Evolutionary conservation across 306 rosid species (phyloP).

Genomic region (Morella rubra): DNA sequence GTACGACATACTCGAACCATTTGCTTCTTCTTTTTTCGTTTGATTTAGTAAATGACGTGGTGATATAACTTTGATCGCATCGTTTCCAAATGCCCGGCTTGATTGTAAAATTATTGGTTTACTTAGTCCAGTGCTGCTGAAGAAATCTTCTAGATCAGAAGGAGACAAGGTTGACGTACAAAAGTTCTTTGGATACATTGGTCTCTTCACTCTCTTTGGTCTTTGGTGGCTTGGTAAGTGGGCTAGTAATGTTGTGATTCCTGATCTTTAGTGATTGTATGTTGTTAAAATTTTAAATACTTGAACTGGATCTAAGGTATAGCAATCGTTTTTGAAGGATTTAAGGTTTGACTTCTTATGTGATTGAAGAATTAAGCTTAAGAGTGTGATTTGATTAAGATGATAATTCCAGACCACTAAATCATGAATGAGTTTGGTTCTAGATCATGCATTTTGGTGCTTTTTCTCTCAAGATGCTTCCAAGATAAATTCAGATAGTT

Average conservation of each 20-base stretch:
- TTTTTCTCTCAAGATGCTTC: not conserved
- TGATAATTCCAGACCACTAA: not conserved
- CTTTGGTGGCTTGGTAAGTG: conserved; percentile 87
- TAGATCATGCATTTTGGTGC: not conserved
- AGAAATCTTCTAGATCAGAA: conserved; percentile 65
- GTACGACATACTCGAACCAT: conserved; percentile 23
- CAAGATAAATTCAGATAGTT: not conserved
- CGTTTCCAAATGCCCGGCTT: not conserved
- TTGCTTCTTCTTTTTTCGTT: not conserved
- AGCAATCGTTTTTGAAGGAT: not conserved
- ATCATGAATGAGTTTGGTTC: not conserved
- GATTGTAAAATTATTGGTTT: conserved; percentile 17
- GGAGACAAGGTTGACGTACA: conserved; percentile 69
- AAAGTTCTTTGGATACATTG: conserved; percentile 69
- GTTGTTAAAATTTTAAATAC: not conserved
- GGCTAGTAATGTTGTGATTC: not conserved
- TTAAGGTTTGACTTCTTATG: not conserved
- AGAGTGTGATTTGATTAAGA: not conserved
- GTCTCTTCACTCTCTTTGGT: conserved; percentile 65
- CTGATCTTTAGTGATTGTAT: not conserved
- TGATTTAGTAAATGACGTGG: not conserved
- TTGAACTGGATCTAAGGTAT: not conserved
- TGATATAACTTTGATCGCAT: not conserved
- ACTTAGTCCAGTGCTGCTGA: conserved; percentile 58
- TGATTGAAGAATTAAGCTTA: not conserved